A percentile compares a stretch with the other conserved stretches of the same genome.
Evolutionary conservation across 2,329 filamentous ascomycete species (phyloP).

Genomic region (Plectosphaerella sp.): DNA sequence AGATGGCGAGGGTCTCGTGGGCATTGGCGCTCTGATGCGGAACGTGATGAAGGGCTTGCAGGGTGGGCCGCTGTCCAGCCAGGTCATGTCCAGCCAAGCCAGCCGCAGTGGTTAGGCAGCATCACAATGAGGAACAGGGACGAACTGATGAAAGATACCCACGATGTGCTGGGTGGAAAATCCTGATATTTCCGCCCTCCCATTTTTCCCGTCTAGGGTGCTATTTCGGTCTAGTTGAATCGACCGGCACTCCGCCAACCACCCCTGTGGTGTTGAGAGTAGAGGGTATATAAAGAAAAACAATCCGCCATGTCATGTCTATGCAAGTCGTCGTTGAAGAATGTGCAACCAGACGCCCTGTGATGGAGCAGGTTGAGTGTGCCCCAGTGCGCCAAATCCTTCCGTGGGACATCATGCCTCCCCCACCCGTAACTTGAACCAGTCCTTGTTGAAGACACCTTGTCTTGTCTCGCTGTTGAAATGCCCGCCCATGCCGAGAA

Average conservation of each 20-base stretch:
- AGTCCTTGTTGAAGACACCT: slow-evolving; percentile 3
- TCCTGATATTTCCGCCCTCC: neutral
- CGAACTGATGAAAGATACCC: slow-evolving; percentile 2
- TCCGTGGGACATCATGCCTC: neutral
- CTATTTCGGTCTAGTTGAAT: slow-evolving; percentile 22
- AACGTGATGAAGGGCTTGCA: slow-evolving; percentile 76
- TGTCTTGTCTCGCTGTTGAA: slow-evolving; percentile 1
- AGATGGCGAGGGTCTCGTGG: slow-evolving; percentile 57
- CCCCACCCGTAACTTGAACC: neutral
- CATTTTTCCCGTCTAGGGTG: neutral
- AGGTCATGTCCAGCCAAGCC: neutral
- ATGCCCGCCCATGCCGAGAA: neutral
- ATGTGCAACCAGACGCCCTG: slow-evolving; percentile 10
- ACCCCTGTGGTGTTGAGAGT: slow-evolving; percentile 24
- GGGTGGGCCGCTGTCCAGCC: slow-evolving; percentile 24
- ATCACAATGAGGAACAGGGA: neutral
- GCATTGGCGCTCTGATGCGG: slow-evolving; percentile 69
- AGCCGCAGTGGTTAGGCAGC: neutral
- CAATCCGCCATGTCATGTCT: neutral
- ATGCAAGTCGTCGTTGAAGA: slow-evolving; percentile 14
- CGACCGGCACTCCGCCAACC: slow-evolving; percentile 9
- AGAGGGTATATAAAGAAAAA: slow-evolving; percentile 22
- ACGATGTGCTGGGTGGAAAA: neutral
- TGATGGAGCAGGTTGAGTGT: slow-evolving; percentile 9
- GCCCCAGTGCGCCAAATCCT: neutral